Conservation (phyloP, 768 basidiomycete species). For the Auricularia heimuer region DNA sequence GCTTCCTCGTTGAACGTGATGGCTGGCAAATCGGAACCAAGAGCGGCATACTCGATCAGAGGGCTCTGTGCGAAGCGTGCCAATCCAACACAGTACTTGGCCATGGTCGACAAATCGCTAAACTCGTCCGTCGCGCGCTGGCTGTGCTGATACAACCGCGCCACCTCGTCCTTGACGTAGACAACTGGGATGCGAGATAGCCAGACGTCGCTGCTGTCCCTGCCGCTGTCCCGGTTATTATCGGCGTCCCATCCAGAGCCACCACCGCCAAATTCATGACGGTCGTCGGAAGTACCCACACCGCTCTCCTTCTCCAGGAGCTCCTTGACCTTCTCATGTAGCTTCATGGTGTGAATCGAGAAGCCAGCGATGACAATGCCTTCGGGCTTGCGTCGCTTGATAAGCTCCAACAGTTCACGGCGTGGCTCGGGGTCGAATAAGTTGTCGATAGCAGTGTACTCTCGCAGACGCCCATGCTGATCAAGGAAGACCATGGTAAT, state of each 20-base stretch:
- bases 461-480: slow-evolving; percentile 81
- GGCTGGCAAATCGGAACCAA: slow-evolving; percentile 75
- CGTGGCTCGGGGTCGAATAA: slow-evolving; percentile 58
- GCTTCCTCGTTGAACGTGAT: slow-evolving; percentile 77
- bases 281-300: not conserved
- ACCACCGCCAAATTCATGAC: not conserved
- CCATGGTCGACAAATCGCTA: slow-evolving; percentile 60
- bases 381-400: slow-evolving; percentile 75
- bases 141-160: slow-evolving; percentile 88
- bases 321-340: slow-evolving; percentile 56
- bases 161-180: slow-evolving; percentile 84
- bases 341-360: slow-evolving; percentile 66
- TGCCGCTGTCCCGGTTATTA: not conserved
- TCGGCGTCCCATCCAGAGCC: slow-evolving; percentile 8
- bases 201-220: slow-evolving; percentile 5
- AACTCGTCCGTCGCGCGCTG: slow-evolving; percentile 79
- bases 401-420: slow-evolving; percentile 71
- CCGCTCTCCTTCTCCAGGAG: slow-evolving; percentile 26
- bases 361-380: slow-evolving; percentile 87
- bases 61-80: slow-evolving; percentile 92
- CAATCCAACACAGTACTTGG: slow-evolving; percentile 88
- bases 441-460: slow-evolving; percentile 83
- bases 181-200: slow-evolving; percentile 55
- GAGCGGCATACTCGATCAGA: slow-evolving; percentile 84
- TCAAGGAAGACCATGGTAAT: slow-evolving; percentile 81